Percentiles rank a stretch among this genome's conserved stretches.
These are phyloP conservation scores for Fusarium torulosum DNA, from an alignment of 2,329 filamentous ascomycete genomes.

Conservation along the genomic window DNA sequence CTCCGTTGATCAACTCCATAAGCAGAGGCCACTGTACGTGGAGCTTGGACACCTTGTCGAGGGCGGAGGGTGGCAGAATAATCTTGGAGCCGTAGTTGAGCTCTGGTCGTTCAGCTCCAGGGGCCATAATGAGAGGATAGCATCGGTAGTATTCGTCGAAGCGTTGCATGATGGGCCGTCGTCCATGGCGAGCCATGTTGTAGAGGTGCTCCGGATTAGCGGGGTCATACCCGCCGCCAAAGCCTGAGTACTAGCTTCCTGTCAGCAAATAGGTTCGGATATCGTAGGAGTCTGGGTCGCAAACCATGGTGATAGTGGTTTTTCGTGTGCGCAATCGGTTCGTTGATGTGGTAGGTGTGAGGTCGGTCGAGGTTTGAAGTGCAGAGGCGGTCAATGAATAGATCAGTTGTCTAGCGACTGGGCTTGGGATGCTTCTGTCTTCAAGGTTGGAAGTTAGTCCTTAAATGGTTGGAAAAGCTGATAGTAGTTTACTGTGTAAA, in stretches of 20 bases:
- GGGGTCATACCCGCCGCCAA: slow-evolving; percentile 60
- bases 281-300: slow-evolving; percentile 1
- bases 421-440: not conserved
- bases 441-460: not conserved
- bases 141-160: slow-evolving; percentile 99
- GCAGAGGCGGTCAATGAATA: slow-evolving; percentile 37
- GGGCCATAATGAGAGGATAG: slow-evolving; percentile 95
- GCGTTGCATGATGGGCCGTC: slow-evolving; percentile 72
- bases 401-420: not conserved
- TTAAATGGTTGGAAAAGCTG: not conserved
- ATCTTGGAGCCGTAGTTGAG: slow-evolving; percentile 98
- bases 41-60: slow-evolving; percentile 95
- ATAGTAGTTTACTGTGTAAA: not conserved
- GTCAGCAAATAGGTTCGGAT: slow-evolving; percentile 4
- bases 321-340: slow-evolving; percentile 7
- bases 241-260: slow-evolving; percentile 52
- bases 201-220: slow-evolving; percentile 63
- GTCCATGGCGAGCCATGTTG: slow-evolving; percentile 61
- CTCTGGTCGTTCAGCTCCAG: slow-evolving; percentile 86
- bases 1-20: slow-evolving; percentile 94
- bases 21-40: slow-evolving; percentile 98
- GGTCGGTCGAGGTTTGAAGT: slow-evolving; percentile 4
- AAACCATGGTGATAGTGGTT: slow-evolving; percentile 40
- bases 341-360: slow-evolving; percentile 19
- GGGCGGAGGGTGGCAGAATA: slow-evolving; percentile 92